A percentile compares a stretch with the other conserved stretches of the same genome.
Evolutionary conservation across 2,329 filamentous ascomycete species (phyloP).

Genomic region (Dothistroma pini): DNA sequence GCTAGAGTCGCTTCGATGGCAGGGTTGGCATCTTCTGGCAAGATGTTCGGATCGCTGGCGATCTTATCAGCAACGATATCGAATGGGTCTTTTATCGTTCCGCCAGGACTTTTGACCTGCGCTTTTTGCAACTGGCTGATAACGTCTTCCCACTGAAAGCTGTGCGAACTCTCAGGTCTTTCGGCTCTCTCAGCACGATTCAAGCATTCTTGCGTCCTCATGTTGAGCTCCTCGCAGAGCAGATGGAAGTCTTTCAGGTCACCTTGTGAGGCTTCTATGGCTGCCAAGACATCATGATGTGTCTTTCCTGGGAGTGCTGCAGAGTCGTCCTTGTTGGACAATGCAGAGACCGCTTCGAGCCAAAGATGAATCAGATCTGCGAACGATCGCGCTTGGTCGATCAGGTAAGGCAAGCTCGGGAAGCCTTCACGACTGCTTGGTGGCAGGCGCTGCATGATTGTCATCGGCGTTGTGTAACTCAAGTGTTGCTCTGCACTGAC

Average conservation of each 20-base stretch:
- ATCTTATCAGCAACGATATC: slow-evolving; percentile 28
- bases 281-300: slow-evolving; percentile 34
- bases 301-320: slow-evolving; percentile 21
- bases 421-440: slow-evolving; percentile 84
- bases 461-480: slow-evolving; percentile 81
- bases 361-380: slow-evolving; percentile 79
- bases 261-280: slow-evolving; percentile 37
- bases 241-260: slow-evolving; percentile 50
- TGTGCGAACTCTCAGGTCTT: slow-evolving; percentile 46
- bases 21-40: slow-evolving; percentile 26
- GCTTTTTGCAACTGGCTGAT: slow-evolving; percentile 43
- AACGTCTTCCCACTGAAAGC: slow-evolving; percentile 52
- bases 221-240: slow-evolving; percentile 46
- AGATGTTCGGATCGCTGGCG: slow-evolving; percentile 29
- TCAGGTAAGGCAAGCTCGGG: slow-evolving; percentile 85
- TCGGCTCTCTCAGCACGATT: slow-evolving; percentile 52
- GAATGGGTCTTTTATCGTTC: slow-evolving; percentile 25
- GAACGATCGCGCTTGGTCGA: slow-evolving; percentile 83
- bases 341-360: slow-evolving; percentile 53
- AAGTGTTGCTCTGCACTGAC: slow-evolving; percentile 33
- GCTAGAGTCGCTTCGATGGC: slow-evolving; percentile 28
- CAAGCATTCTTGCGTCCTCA: slow-evolving; percentile 49
- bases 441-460: slow-evolving; percentile 79
- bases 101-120: slow-evolving; percentile 25
- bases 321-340: slow-evolving; percentile 18